Evolutionary conservation across 2,329 filamentous ascomycete species (phyloP).

Genomic region (Penicillium sp.): DNA sequence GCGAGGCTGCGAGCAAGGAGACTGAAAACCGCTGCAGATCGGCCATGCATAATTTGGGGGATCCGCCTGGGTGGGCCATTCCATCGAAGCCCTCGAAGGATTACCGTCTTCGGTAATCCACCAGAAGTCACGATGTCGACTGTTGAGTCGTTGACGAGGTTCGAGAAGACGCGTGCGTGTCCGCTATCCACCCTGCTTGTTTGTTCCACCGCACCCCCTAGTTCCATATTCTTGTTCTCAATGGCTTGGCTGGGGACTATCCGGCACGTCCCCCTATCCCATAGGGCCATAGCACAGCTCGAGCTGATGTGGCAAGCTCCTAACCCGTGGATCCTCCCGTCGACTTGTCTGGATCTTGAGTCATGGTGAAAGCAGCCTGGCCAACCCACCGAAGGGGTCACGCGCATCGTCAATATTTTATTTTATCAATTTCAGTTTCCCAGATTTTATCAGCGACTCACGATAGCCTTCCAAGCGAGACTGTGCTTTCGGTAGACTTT

Average conservation of each 20-base stretch:
- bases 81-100: slow-evolving; percentile 19
- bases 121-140: not conserved
- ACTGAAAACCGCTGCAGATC: slow-evolving; percentile 10
- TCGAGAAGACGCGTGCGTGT: not conserved
- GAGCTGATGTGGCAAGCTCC: slow-evolving; percentile 18
- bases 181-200: not conserved
- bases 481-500: slow-evolving; percentile 19
- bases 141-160: not conserved
- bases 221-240: not conserved
- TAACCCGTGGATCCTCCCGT: slow-evolving; percentile 27
- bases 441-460: not conserved
- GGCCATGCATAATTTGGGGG: slow-evolving; percentile 12
- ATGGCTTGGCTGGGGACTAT: not conserved
- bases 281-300: not conserved
- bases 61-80: slow-evolving; percentile 14
- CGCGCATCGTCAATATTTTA: slow-evolving; percentile 17
- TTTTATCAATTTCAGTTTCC: slow-evolving; percentile 18
- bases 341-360: slow-evolving; percentile 26
- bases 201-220: not conserved
- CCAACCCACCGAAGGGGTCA: slow-evolving; percentile 24
- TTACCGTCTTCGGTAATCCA: slow-evolving; percentile 11
- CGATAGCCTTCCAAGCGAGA: slow-evolving; percentile 1
- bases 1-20: slow-evolving; percentile 10
- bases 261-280: not conserved
- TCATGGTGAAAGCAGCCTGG: slow-evolving; percentile 28